Evolutionary conservation across 1,284 basidiomycete genomes (phyloP), one percentile per base, ranked within the genome.

Genomic region (Leccinum glutinopallens): DNA sequence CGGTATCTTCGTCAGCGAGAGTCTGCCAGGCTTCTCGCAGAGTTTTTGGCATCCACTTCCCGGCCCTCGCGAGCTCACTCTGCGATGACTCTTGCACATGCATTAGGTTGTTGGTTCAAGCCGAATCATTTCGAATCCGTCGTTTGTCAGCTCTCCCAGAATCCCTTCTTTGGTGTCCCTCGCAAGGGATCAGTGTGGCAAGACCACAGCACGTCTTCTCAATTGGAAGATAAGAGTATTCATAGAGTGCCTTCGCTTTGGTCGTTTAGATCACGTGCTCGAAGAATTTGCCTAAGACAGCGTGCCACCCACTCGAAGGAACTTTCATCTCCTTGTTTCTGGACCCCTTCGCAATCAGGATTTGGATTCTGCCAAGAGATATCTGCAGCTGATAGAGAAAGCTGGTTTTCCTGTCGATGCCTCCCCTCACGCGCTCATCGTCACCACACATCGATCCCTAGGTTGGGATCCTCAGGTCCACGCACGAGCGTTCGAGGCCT

Each of bases 261-360:
- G 75, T 29, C 70, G 71, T 9, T 76, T 92, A 43, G 75, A 80
- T 66, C 71, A 69, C 32, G 77, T 84, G 3, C 73, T 89, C 61
- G 72, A 78, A 56, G 80, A 85, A 61, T 91, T 89, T 78, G 71
- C 78, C 54, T 68, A 71, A 37, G 76, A 81, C 63, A 71, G 78
- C 2, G 69, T 88, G 51, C 69, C 69, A 17, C 88, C 88, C 29
- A 83, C 80, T 58, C 80, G 83, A 57, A 79, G 84, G 68, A 91
- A 90, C 2, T 91, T 83, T 72, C 87, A 90, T 70, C 78, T 89
- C 17, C 79, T 92, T 46, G 77, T 91, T 13, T 81, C 84, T 7
- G 88, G 85, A 33, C 82, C 87, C 72, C 78, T 93, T 61, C 87
- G 84, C 72, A 93, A 93, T 73, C 80, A 81, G 75, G 82, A 91